Base-by-base conservation (phyloP, 495 filamentous ascomycete species). In the Daldinia concentrica region DNA sequence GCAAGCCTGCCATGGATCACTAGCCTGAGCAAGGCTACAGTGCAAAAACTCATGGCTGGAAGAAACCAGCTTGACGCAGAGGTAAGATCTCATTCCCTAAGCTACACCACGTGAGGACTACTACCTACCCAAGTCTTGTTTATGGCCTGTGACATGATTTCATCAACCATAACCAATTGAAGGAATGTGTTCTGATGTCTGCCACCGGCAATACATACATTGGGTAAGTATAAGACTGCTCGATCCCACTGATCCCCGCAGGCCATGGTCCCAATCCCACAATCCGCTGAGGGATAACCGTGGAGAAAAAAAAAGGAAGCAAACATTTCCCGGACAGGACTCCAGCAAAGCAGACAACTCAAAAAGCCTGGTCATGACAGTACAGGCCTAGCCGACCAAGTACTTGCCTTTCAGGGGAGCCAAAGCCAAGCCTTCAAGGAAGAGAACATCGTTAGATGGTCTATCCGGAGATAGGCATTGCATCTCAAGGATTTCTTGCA, bases 1-100 rank as follows among this genome's bases (percentile, higher is more conserved):
- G 66, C 71, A 59, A 30, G 52, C 71, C 71, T 50, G 71, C 71
- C 66, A 66, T 66, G 71, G 71, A 73, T 62, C 66, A 60, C 57
- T 45, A 69, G 65, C 58, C 70, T 65, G 37, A 55, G 9, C 29
- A 62, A 57, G 70, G 58, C 61, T 58, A 41, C 26, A 59, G 36
- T 58, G 58, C 58, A 57, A 66, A 69, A 58, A 37, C 56, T 8
- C 29, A 27, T 58, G 22, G 34, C 64, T 72, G 64, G 55, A 63
- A 29, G 5, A 65, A 45, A 27, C 58, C 60, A 54, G 56, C 60
- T 64, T 58, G 55, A 58, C 15, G 24, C 29, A 56, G n/a, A 68
- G 71, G 71, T 73, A 24, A 73, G 71, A 73, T 12, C 41, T 66
- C 55, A 56, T 34, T 32, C 54, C 54, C 54, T 57, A 57, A 36